Base-by-base conservation (phyloP, 768 basidiomycete genomes). In the Auricularia heimuer region DNA sequence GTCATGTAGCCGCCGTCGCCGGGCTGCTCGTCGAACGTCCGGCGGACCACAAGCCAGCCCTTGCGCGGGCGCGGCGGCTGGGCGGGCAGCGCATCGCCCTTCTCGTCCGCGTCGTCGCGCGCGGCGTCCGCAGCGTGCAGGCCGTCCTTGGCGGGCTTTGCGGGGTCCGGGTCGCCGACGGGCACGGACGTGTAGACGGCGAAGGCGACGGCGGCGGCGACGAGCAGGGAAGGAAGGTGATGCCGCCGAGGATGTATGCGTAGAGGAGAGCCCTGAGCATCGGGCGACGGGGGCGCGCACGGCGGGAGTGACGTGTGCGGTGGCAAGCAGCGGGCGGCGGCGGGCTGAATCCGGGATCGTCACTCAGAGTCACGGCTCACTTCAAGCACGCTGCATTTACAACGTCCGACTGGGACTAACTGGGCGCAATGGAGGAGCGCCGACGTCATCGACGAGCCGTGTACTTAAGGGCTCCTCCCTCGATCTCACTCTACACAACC, bases 161-260 rank as follows among this genome's bases (percentile, higher is more conserved):
- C 37, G 7, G 76, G 67, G 71, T 85, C 81, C 4, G 79, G 72
- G 71, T 85, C 82, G 37, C 81, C 83, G 34, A 89, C 82, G n/a
- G 94, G 92, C 10, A 89, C 82, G 45, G 92, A 89, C n/a, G 91
- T 91, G 79, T 94, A 94, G 67, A 89, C 74, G 67, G 87, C 79
- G 72, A 81, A 82, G 73, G 82, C 84, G 69, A 94, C 68, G 69
- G 82, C 66, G 29, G 74, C 77, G 68, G 82, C 76, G 70, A 92
- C 68, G 69, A 90, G 72, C 58, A 97, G 81, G 95, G 95, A 64
- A 97, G 78, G 75, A 96, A 90, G 2, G 95, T 96, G 67, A 97
- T 66, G 54, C 94, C 95, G 63, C 95, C 95, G 54, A 97, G 79
- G 66, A 97, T 76, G 75, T 97, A 97, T 39, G 89, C 89, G 72